A percentile compares a stretch with the other conserved stretches of the same genome.
phyloP scores from a whole-genome alignment of 768 basidiomycete genomes.

The Podaxis pistillaris region DNA sequence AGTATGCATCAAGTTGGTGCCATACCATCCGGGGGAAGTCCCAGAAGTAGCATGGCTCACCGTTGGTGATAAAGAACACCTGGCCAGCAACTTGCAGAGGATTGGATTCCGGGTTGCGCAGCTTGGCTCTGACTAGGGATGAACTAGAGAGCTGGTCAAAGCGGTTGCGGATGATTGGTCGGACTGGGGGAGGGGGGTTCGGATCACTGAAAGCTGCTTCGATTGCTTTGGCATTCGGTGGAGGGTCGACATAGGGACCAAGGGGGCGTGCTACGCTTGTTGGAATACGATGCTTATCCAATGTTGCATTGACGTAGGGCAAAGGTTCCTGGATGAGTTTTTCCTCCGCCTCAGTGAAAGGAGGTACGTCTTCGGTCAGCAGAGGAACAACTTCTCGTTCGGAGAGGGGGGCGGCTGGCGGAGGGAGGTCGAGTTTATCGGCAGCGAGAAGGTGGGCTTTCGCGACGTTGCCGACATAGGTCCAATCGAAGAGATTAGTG shows the following conservation, averaged over 20 bases:
- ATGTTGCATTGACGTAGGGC: constrained; percentile 61
- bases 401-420: constrained; percentile 41
- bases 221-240: constrained; percentile 55
- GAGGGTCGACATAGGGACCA: constrained; percentile 72
- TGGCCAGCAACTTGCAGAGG: constrained; percentile 87
- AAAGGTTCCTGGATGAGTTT: constrained; percentile 50
- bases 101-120: constrained; percentile 40
- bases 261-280: constrained; percentile 80
- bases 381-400: constrained; percentile 34
- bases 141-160: constrained; percentile 77
- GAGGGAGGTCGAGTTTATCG: constrained; percentile 69
- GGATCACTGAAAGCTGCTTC: constrained; percentile 55
- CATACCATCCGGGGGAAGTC: constrained; percentile 85
- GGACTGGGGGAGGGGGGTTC: constrained; percentile 35
- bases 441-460: constrained; percentile 92
- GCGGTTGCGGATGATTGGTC: constrained; percentile 68
- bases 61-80: constrained; percentile 95
- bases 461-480: constrained; percentile 95
- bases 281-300: constrained; percentile 64
- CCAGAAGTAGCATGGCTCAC: constrained; percentile 96
- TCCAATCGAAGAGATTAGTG: constrained; percentile 93
- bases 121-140: constrained; percentile 51
- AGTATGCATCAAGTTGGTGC: constrained; percentile 60
- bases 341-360: constrained; percentile 40
- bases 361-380: constrained; percentile 36